phyloP scores from a whole-genome alignment of 106 monocot species.

The Posidonia australis region DNA sequence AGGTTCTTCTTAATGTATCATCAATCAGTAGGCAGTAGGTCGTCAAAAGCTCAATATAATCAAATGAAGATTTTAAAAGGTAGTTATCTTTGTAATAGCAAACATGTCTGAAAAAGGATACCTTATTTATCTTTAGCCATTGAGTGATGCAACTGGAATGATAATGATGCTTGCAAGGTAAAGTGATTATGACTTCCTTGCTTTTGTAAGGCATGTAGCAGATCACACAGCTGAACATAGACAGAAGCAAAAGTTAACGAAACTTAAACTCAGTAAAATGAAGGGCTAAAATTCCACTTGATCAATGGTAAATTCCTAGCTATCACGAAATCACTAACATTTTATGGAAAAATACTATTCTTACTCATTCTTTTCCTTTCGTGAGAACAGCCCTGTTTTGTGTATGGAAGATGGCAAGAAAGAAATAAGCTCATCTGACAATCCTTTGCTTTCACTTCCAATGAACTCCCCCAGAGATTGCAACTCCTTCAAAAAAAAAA shows the following conservation, averaged over 20 bases:
- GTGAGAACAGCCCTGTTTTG: conserved; percentile 55
- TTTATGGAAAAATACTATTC: conserved; percentile 7
- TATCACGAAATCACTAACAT: too few species aligned
- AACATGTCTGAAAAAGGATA: conserved; percentile 9
- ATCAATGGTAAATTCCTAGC: background rate
- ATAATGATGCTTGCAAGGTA: conserved; percentile 73
- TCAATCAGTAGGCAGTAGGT: too few species aligned
- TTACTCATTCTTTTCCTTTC: conserved; percentile 56
- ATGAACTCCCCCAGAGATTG: conserved; percentile 55
- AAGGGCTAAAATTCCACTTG: background rate
- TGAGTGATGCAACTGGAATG: conserved; percentile 49
- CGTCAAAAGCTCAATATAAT: too few species aligned
- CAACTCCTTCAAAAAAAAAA: conserved; percentile 47
- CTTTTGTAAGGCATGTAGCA: conserved; percentile 58
- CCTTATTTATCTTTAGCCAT: conserved; percentile 90
- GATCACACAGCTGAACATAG: conserved; percentile 54
- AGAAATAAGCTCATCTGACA: conserved; percentile 61
- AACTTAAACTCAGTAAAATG: background rate
- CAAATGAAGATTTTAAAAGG: too few species aligned
- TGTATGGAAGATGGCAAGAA: conserved; percentile 45
- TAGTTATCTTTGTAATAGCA: too few species aligned
- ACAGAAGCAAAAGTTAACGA: background rate
- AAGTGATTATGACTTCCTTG: conserved; percentile 40
- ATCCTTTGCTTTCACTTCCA: conserved; percentile 63
- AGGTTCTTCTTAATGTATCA: too few species aligned